Base-by-base conservation (phyloP, 768 basidiomycete genomes). In the Tubosaeta sp. region DNA sequence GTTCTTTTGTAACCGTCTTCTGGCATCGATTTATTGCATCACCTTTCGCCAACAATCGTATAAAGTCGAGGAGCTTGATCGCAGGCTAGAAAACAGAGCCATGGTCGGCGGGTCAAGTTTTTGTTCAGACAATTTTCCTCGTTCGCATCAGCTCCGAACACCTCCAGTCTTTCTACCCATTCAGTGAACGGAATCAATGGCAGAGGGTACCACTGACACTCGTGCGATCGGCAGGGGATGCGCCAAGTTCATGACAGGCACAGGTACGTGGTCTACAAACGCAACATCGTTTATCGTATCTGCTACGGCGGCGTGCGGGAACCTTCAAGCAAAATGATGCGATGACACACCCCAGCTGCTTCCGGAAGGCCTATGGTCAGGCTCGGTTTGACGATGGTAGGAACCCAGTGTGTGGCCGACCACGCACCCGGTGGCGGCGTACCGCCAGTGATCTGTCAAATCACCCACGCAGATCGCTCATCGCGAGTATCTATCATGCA, bases 381-480 rank as follows among this genome's bases (percentile, higher is more conserved):
- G 43, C 66, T 68, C 6, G 73, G 72, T 54, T 69, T 68, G 27
- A 74, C 58, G 6, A 76, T 61, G 25, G 63, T 60, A 12, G 74
- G 71, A 19, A 76, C 58, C 70, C 72, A 73, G 29, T 71, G 65
- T 2, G 65, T 59, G 1, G 64, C 67, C 34, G 64, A 65, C 75
- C 72, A 74, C 9, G 67, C 65, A 12, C 74, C 75, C 48, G 68
- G 65, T 5, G 60, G 55, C 5, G 60, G 55, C 5, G 43, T 33
- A 27, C 65, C 66, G 5, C 72, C 74, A 14, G 63, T 54, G 48
- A 76, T 60, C 53, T 75, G 73, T 10, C 75, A 70, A 12, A 74
- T 65, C 16, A 69, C 1, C 67, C 65, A 5, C 58, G 51, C 5
- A 75, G 60, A 0, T 70, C 69, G 27, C 68, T 71, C 41, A 56